Conservation (phyloP, 345 rosid genomes). For the Salix koriyanagi region DNA sequence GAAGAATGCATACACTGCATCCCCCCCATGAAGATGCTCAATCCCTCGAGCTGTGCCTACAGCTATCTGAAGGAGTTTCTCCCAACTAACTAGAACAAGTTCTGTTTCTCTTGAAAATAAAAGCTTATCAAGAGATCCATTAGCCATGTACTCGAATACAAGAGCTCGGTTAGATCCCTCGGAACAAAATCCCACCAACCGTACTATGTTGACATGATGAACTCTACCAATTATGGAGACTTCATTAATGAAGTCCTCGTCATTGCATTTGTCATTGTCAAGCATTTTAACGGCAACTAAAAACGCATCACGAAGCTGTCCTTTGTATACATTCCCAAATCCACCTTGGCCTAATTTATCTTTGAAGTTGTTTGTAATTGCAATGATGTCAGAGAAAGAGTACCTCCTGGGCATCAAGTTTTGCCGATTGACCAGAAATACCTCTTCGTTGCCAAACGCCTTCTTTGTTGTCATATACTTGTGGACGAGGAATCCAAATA, state of each 20-base stretch:
- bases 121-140: conserved; percentile 25
- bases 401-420: conserved; percentile 15
- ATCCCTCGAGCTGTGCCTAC: conserved; percentile 27
- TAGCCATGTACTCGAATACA: conserved; percentile 16
- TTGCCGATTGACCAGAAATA: neutral
- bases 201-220: conserved; percentile 21
- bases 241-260: conserved; percentile 15
- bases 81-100: conserved; percentile 20
- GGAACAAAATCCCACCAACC: conserved; percentile 21
- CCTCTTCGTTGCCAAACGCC: neutral
- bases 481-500: conserved; percentile 23
- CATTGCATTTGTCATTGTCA: conserved; percentile 2
- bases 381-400: conserved; percentile 15
- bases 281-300: conserved; percentile 30
- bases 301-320: conserved; percentile 18
- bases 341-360: conserved; percentile 27
- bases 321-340: conserved; percentile 27
- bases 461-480: conserved; percentile 17
- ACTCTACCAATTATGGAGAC: conserved; percentile 16
- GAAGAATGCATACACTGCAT: conserved; percentile 26
- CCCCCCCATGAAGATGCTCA: conserved; percentile 23
- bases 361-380: conserved; percentile 21
- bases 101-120: conserved; percentile 9
- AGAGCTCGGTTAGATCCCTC: conserved; percentile 23
- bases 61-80: conserved; percentile 21